phyloP scores from a whole-genome alignment of 2,329 filamentous ascomycete species.

The Cladosporium sp. region DNA sequence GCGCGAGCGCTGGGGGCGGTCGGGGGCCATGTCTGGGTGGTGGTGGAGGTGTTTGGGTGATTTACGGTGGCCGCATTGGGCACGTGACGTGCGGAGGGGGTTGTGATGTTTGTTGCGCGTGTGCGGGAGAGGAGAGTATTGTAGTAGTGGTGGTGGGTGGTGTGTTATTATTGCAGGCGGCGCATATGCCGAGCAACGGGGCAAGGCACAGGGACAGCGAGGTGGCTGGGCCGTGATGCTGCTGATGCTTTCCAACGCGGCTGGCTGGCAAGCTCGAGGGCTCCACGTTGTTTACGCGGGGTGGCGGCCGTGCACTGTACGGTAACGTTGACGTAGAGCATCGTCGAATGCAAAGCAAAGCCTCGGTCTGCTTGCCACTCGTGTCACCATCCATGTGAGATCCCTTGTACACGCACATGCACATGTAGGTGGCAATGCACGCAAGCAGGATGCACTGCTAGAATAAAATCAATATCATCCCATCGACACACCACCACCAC shows the following conservation, averaged over 20 bases:
- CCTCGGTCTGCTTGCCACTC: no score
- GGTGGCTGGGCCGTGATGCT: constrained; percentile 7
- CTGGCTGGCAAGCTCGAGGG: neutral
- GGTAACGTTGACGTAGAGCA: no score
- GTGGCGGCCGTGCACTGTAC: neutral
- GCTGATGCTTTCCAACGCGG: no score
- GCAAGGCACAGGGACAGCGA: neutral
- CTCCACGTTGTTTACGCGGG: neutral
- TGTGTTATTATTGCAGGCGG: neutral
- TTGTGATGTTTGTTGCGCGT: neutral
- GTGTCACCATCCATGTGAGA: no score
- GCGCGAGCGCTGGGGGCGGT: constrained; percentile 56
- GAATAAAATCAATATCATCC: no score
- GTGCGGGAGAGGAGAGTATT: neutral
- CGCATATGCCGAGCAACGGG: neutral
- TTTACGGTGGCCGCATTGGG: constrained; percentile 17
- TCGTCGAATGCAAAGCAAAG: no score
- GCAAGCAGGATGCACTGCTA: neutral
- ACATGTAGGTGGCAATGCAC: neutral
- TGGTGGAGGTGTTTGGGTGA: neutral
- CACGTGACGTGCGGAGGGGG: neutral
- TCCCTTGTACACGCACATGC: neutral
- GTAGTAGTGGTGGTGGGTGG: no score
- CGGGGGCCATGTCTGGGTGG: constrained; percentile 47
- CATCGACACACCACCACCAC: neutral